Base-by-base conservation (phyloP, 2,329 filamentous ascomycete species). In the Lachnellula occidentalis region DNA sequence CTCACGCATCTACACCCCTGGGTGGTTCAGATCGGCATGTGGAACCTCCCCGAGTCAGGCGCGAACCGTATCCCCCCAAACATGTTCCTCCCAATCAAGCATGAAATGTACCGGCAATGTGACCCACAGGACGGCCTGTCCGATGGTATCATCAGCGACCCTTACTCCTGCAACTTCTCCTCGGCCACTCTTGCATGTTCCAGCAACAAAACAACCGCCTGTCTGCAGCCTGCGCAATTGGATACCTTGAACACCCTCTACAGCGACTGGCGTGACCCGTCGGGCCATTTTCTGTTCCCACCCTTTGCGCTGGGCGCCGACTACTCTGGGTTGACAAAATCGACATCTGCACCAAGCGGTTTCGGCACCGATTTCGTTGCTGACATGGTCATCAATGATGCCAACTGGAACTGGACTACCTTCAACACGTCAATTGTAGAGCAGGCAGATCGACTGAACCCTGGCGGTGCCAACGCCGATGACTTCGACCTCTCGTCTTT, bases 401-500 rank as follows among this genome's bases (percentile, higher is more conserved):
- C 54, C 2, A 69, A 73, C 34, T 60, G 70, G 2, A 58, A 63
- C 39, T 77, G 73, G 71, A 66, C 55, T 63, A 68, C 43, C 5
- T 45, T 27, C 14, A n/a, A 24, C 22, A 21, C 14, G 12, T 15
- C 21, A 15, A 45, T 72, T 34, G 65, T 74, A 37, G 59, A 69
- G 21, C 64, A 74, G 2, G 58, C 52, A 15, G 58, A 59, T 17
- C n/a, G 2, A 1, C 8, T 51, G 2, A 61, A 80, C 57, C 77
- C 78, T 0, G 78, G 75, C 41, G 72, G 78, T 50, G 74, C 77
- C 6, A 75, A 74, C 4, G 78, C 78, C 1, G 71, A 70, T 59
- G 70, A 70, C 60, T 76, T 73, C 52, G 75, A 80, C 58, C 64
- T 82, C 3, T 71, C 72, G 0, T 64, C 70, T 0, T 81, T 78